phyloP scores from a whole-genome alignment of 306 rosid species.

The Casuarina equisetifolia region DNA sequence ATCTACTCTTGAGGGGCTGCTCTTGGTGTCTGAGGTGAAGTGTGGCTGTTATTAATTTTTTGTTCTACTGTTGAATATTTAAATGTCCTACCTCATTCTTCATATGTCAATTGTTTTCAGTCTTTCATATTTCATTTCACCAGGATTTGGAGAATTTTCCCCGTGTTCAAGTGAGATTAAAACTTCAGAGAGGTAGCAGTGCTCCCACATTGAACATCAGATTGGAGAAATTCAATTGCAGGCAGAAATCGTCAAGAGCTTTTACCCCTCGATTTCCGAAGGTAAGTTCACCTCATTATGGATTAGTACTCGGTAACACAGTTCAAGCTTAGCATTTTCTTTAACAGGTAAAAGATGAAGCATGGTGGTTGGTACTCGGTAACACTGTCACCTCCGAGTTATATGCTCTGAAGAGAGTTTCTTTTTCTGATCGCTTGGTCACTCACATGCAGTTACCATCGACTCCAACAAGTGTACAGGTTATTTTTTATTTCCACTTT shows the following conservation, averaged over 20 bases:
- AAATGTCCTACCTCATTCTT: neutral
- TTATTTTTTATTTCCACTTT: slow-evolving; percentile 27
- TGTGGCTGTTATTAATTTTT: neutral
- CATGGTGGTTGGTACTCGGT: slow-evolving; percentile 97
- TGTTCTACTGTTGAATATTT: neutral
- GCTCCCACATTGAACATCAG: slow-evolving; percentile 52
- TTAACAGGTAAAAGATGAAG: slow-evolving; percentile 84
- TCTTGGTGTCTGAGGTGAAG: no score
- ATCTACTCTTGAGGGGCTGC: neutral
- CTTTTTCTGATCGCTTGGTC: slow-evolving; percentile 67
- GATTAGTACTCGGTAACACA: slow-evolving; percentile 13
- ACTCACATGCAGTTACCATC: slow-evolving; percentile 81
- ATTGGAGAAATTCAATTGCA: slow-evolving; percentile 72
- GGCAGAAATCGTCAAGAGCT: slow-evolving; percentile 63
- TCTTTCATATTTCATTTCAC: slow-evolving; percentile 14
- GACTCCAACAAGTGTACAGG: slow-evolving; percentile 49
- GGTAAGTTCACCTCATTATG: slow-evolving; percentile 38
- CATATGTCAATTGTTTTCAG: slow-evolving; percentile 15
- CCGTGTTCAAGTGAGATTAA: slow-evolving; percentile 57
- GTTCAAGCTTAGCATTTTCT: slow-evolving; percentile 14
- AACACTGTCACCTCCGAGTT: slow-evolving; percentile 70
- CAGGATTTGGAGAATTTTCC: slow-evolving; percentile 90
- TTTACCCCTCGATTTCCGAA: slow-evolving; percentile 88
- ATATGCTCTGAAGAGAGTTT: slow-evolving; percentile 76
- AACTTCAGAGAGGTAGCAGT: slow-evolving; percentile 47